Evolutionary conservation across 2,329 filamentous ascomycete genomes (phyloP), one percentile per base, ranked within the genome.

Genomic region (Daldinia sp.): DNA sequence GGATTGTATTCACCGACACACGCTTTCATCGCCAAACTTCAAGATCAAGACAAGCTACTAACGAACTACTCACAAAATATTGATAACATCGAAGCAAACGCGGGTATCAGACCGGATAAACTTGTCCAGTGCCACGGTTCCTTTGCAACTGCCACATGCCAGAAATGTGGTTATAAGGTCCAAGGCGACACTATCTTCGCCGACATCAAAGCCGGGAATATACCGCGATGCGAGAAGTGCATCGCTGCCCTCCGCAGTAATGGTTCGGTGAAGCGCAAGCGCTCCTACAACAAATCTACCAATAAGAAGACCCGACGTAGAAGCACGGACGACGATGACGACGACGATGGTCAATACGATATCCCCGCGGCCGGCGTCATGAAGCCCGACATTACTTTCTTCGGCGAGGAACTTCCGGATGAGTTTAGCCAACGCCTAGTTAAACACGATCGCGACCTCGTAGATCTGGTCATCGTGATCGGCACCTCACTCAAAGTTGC

Each of bases 31-130:
- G 89, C 90, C 37, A 86, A 98, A 74, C 87, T 99, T 39, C 93
- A 99, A 80, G 87, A 95, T 73, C 92, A 94, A 79, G 90, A 88
- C 72, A 97, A 97, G 80, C 87, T 99, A 6, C 87, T 98, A 67
- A 98, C 94, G 46, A 98, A 98, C 82, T 99, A 98, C 83, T 97
- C 96, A 0, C 96, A 99, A 79, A 99, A 99, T 80, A 98, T 99
- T 76, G 96, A 99, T 83, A 98, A 98, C 74, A 89, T 98, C 58
- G 95, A 99, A 80, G 88, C 90, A 68, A 90, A 92, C 75, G 95
- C 95, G 0, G 96, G 96, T 23, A 93, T 99, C 67, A 81, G 85
- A 23, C 86, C 89, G 1, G 90, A 93, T 37, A 97, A 96, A 77
- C 86, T 98, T 18, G 91, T 99, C 30, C 95, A 99, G 81, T 98